Evolutionary conservation across 352 stramenopile genomes (phyloP), one percentile per base, ranked within the genome.

Genomic region (Globisporangium ultimum): DNA sequence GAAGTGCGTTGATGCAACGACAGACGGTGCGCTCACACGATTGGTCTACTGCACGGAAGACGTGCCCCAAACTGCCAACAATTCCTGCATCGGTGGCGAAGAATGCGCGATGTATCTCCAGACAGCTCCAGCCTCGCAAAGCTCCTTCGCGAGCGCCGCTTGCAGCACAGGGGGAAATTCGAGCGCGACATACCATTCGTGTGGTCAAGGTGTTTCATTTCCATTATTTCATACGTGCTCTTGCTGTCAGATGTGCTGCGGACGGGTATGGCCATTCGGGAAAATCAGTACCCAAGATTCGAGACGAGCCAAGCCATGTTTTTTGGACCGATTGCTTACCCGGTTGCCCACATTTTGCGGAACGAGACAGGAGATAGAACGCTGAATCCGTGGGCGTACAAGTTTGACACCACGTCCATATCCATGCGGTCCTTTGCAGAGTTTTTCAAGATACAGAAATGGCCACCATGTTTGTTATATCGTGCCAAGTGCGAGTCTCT

Each of bases 191-290:
- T 54, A 13, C 38, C 58, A 20, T 58, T 71, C 61, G 60, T 50
- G 24, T 60, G 41, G 47, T 55, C 53, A 40, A 41, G 59, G 7
- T 45, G 20, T 7, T 10, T 59, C 15, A 21, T 58, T 12, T 67
- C 54, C 11, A 21, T 71, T 9, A 21, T 63, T 41, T 63, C 64
- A 2, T 71, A 67, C 32, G 20, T 28, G 14, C 52, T 71, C 12
- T 17, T 67, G n/a, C 47, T 67, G 24, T 66, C 60, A 13, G 64
- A 71, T 13, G 60, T 67, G 2, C 40, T 64, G 14, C 54, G 64
- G 2, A 57, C 64, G 14, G 48, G 57, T 9, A 5, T 53, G 11
- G 46, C 21, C 20, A 50, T 66, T 13, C 42, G 14, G 13, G 53
- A n/a, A 18, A 48, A 20, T 4, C 17, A 45, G 8, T 52, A 47